Base-by-base conservation (phyloP, 495 filamentous ascomycete species). In the Aspergillus conjunctus region DNA sequence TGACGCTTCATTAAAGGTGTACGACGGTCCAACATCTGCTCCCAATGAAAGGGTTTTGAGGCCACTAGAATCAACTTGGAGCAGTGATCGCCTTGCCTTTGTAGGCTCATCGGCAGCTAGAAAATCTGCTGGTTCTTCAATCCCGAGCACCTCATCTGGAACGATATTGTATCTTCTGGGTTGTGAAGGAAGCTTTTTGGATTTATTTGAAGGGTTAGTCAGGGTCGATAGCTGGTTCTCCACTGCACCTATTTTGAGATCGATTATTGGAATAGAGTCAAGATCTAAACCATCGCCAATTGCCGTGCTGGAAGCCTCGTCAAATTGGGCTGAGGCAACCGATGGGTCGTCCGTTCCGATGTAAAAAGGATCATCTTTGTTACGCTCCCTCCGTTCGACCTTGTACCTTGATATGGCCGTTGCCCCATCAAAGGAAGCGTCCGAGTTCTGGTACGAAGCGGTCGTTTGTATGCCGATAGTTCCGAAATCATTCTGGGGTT, bases 321-420 rank as follows among this genome's bases (percentile, higher is more conserved):
- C 87, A 56, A 91, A 82, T 3, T 90, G 91, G 1, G 84, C 88
- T 10, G 77, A 77, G 39, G 79, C 84, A 8, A 79, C 82, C 9
- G 67, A 65, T 0, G 61, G 64, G 22, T 80, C 84, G 2, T 80
- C 79, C 15, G 77, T 68, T 32, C 79, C 80, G 66, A 98, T 98
- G 68, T 98, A 98, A 69, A 97, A 98, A 4, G 94, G 94, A 68
- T 98, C 94, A 65, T 97, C 93, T 60, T 82, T 87, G 71, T 96
- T 90, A 46, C 91, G 83, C 66, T 93, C 91, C 44, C 81, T 71
- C 30, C 92, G 81, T 62, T 93, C 89, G 0, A 82, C 73, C 54
- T 84, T 87, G 62, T 88, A 80, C 54, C 83, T 81, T 5, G 85
- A 85, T 5, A 85, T 33, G 43, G 86, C 85, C 63, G 88, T 84